A percentile compares a stretch with the other conserved stretches of the same genome.
Evolutionary conservation across 2,329 filamentous ascomycete species (phyloP).

Genomic region (Exophiala phaeomuriformis): DNA sequence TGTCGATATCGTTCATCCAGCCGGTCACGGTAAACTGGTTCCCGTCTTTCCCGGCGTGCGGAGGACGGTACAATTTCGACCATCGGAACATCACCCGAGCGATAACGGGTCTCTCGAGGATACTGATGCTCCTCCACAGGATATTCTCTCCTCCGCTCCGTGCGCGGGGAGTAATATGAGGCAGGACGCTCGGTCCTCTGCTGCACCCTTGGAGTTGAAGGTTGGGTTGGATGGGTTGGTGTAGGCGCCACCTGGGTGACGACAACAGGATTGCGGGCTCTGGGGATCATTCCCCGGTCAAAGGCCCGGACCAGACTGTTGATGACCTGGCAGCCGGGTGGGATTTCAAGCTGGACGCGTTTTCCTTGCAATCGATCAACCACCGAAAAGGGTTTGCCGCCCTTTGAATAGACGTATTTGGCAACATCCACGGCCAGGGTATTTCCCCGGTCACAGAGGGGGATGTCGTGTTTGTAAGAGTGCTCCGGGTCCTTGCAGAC

Average conservation of each 20-base stretch:
- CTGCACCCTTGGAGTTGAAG: too few relatives aligned
- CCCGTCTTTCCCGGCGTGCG: constrained; percentile 7
- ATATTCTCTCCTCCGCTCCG: constrained; percentile 7
- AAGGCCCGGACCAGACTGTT: constrained; percentile 38
- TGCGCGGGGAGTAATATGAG: not conserved
- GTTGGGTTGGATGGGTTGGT: too few relatives aligned
- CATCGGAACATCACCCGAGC: constrained; percentile 7
- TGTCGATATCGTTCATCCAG: constrained; percentile 5
- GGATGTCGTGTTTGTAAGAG: constrained; percentile 26
- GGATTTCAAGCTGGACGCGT: constrained; percentile 38
- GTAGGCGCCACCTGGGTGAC: not conserved
- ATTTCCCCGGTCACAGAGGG: constrained; percentile 33
- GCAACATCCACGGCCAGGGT: constrained; percentile 32
- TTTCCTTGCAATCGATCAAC: constrained; percentile 37
- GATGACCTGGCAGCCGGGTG: constrained; percentile 32
- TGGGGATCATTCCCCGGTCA: constrained; percentile 34
- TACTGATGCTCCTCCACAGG: constrained; percentile 6
- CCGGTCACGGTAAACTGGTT: constrained; percentile 13
- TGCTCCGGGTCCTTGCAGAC: constrained; percentile 31
- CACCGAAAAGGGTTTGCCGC: constrained; percentile 37
- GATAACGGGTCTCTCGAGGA: constrained; percentile 10
- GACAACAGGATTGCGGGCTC: not conserved
- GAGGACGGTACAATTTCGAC: constrained; percentile 18
- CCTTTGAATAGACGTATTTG: constrained; percentile 33
- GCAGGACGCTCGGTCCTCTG: constrained; percentile 1